These are phyloP conservation scores for Phytophthora capsici DNA, from an alignment of 352 stramenopile genomes.

Conservation along the genomic window DNA sequence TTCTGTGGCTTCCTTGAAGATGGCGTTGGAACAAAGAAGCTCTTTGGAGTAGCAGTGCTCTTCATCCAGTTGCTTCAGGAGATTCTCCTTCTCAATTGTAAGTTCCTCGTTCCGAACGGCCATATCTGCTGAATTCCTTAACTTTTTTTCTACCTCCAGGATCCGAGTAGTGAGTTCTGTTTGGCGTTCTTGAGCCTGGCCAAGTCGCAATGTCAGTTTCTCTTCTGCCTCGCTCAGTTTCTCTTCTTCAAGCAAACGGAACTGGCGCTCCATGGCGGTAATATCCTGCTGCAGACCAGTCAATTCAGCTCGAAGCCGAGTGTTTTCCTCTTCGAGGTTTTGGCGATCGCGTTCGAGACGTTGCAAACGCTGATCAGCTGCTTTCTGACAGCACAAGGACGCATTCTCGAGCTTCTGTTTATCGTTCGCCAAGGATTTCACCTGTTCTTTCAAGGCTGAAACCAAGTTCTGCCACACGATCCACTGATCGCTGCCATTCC, in stretches of 20 bases:
- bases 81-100: constrained; percentile 10
- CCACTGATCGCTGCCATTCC: constrained; percentile 9
- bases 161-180: constrained; percentile 8
- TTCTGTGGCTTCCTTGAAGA: constrained; percentile 17
- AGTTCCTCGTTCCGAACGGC: constrained; percentile 5
- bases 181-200: constrained; percentile 12
- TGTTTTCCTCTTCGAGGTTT: constrained; percentile 22
- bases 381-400: constrained; percentile 24
- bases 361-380: constrained; percentile 21
- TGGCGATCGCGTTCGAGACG: constrained; percentile 17
- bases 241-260: constrained; percentile 12
- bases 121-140: neutral
- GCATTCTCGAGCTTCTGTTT: constrained; percentile 28
- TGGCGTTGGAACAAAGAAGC: neutral
- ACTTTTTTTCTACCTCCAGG: constrained; percentile 17
- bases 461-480: constrained; percentile 7
- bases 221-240: constrained; percentile 8
- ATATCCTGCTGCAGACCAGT: constrained; percentile 9
- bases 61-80: constrained; percentile 18
- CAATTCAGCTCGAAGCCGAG: constrained; percentile 16
- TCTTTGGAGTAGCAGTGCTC: constrained; percentile 12
- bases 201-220: constrained; percentile 1
- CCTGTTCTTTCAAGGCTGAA: constrained; percentile 15
- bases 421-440: constrained; percentile 13
- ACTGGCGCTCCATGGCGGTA: constrained; percentile 7